These are phyloP conservation scores for Verticillium klebahnii DNA, from an alignment of 2,329 filamentous ascomycete species.

Conservation along the genomic window DNA sequence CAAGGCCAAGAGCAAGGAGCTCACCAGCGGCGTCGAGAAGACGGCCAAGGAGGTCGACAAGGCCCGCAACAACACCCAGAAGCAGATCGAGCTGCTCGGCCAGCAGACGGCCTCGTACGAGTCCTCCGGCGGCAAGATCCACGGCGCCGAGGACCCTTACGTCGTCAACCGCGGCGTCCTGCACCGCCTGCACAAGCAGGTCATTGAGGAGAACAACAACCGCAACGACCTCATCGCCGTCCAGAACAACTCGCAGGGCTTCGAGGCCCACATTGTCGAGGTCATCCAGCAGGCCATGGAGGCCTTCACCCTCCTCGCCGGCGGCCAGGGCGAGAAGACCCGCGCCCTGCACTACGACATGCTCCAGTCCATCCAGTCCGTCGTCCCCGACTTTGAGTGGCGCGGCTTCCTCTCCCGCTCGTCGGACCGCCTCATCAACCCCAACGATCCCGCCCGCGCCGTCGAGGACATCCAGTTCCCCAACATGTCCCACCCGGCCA, in stretches of 20 bases:
- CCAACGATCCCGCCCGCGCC: slow-evolving; percentile 66
- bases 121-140: slow-evolving; percentile 66
- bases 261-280: slow-evolving; percentile 80
- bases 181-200: slow-evolving; percentile 83
- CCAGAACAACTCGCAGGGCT: slow-evolving; percentile 84
- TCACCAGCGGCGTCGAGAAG: slow-evolving; percentile 75
- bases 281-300: slow-evolving; percentile 79
- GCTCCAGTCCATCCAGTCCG: slow-evolving; percentile 67
- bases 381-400: slow-evolving; percentile 90
- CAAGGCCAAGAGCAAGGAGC: slow-evolving; percentile 92
- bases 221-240: slow-evolving; percentile 84
- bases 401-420: slow-evolving; percentile 73
- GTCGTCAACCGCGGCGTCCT: slow-evolving; percentile 76
- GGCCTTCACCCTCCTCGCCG: slow-evolving; percentile 76
- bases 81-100: slow-evolving; percentile 90
- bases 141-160: slow-evolving; percentile 79
- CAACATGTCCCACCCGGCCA: slow-evolving; percentile 79
- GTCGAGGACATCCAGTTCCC: slow-evolving; percentile 76
- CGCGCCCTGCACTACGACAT: slow-evolving; percentile 82
- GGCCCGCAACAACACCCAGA: slow-evolving; percentile 79
- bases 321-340: slow-evolving; percentile 75
- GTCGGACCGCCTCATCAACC: slow-evolving; percentile 69
- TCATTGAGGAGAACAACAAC: slow-evolving; percentile 94
- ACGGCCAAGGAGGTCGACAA: slow-evolving; percentile 89
- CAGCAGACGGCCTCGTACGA: slow-evolving; percentile 80